A percentile compares a stretch with the other conserved stretches of the same genome.
phyloP scores from a whole-genome alignment of 768 basidiomycete species.

The Filobasidium floriforme region DNA sequence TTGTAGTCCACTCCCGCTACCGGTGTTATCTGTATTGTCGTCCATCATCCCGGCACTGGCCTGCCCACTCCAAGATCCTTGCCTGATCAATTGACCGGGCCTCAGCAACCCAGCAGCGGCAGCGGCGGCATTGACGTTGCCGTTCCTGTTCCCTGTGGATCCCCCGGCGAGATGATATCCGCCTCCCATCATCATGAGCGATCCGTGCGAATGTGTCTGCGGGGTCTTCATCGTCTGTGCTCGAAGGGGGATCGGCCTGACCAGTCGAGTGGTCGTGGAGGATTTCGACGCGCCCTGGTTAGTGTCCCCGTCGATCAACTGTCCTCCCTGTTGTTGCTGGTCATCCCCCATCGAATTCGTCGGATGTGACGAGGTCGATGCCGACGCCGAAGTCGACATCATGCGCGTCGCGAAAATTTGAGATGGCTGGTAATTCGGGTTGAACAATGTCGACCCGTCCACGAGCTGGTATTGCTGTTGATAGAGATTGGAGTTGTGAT shows the following conservation, averaged over 20 bases:
- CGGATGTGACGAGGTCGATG: too few species aligned
- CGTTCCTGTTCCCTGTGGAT: background rate
- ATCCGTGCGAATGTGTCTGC: background rate
- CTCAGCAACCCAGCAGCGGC: background rate
- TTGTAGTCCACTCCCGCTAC: background rate
- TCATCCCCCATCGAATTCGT: background rate
- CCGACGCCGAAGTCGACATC: too few species aligned
- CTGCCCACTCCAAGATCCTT: constrained; percentile 7
- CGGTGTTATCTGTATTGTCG: background rate
- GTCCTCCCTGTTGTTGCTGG: background rate
- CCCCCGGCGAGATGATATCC: too few species aligned
- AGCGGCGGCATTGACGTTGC: background rate
- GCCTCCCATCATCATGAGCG: background rate
- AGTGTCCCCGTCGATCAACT: background rate
- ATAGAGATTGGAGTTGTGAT: background rate
- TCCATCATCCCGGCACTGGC: background rate
- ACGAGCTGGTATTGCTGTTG: background rate
- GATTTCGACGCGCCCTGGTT: background rate
- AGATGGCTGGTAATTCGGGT: background rate
- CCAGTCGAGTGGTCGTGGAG: background rate
- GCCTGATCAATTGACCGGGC: background rate
- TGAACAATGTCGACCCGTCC: background rate
- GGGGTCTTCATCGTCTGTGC: background rate
- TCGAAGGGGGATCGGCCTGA: background rate
- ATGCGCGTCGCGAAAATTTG: background rate